phyloP scores from a whole-genome alignment of 495 filamentous ascomycete species.

The Lasiosphaeris hirsuta region DNA sequence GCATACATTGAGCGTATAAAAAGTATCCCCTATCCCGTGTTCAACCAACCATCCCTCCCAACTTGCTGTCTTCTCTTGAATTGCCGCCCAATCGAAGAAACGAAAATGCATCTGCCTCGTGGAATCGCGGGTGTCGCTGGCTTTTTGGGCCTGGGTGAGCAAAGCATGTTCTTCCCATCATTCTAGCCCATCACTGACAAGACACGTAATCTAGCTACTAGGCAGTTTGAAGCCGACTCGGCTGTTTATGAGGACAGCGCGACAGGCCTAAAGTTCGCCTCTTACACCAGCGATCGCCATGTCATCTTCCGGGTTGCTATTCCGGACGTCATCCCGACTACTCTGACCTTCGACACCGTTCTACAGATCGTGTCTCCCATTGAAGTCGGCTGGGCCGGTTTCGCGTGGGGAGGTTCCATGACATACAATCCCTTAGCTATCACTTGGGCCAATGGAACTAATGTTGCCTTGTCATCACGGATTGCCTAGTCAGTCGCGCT shows the following conservation, averaged over 20 bases:
- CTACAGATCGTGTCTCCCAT: constrained; percentile 40
- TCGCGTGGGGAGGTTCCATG: constrained; percentile 47
- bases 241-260: constrained; percentile 32
- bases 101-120: constrained; percentile 25
- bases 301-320: constrained; percentile 41
- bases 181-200: neutral
- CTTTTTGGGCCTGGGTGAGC: constrained; percentile 27
- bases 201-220: constrained; percentile 8
- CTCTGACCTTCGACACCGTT: constrained; percentile 39
- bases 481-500: constrained; percentile 39
- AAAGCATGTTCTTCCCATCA: neutral
- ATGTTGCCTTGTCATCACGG: constrained; percentile 37
- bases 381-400: constrained; percentile 42
- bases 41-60: neutral
- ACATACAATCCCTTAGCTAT: constrained; percentile 46
- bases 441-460: constrained; percentile 40
- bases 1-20: constrained; percentile 14
- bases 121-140: constrained; percentile 16
- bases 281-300: constrained; percentile 35
- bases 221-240: constrained; percentile 37
- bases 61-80: constrained; percentile 1
- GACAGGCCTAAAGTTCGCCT: constrained; percentile 42
- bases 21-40: constrained; percentile 2
- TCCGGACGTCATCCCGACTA: constrained; percentile 30
- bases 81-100: neutral